Base-by-base conservation (phyloP, 768 basidiomycete genomes). In the Mycena alexandri region DNA sequence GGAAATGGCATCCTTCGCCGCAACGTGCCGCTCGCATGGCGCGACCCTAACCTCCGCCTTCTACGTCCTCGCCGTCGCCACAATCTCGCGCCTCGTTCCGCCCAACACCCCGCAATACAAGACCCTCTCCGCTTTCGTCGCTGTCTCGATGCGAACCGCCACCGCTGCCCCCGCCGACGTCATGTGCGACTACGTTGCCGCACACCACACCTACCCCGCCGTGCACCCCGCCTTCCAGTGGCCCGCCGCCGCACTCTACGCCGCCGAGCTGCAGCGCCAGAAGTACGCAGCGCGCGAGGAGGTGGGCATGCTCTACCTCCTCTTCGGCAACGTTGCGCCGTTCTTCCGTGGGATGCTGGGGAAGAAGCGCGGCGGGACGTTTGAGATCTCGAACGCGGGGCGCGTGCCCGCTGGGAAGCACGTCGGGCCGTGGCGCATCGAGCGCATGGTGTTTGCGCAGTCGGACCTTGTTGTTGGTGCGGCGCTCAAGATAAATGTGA, bases 341-440 rank as follows among this genome's bases (percentile, higher is more conserved):
- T 83, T 69, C 69, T 73, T 79, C 53, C 68, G 58, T 10, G 77
- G 77, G 1, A 74, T 73, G 71, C 65, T 81, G 17, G 80, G 79
- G n/a, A 73, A 72, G 69, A 82, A 81, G 69, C 74, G 83, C 46
- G 65, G 65, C 7, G 70, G 19, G 19, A 76, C 76, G 36, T 58
- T 84, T 19, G 78, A 79, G 65, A 56, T 83, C 13, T 83, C 82
- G n/a, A 84, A 84, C 69, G 56, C 80, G 16, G 82, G 82, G 16
- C 71, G 67, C 5, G 78, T 81, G 29, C 55, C 29, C 7, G 25
- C 5, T 0, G 22, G 13, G 12, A 43, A 38, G 11, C 22, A 10
- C 0, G 70, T 33, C 22, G 63, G 63, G 14, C 52, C 24, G 36
- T 77, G 75, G 76, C 67, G 63, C 43, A 72, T 73, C 12, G 74